phyloP scores from a whole-genome alignment of 2,329 filamentous ascomycete genomes.

The Diaporthe sp. region DNA sequence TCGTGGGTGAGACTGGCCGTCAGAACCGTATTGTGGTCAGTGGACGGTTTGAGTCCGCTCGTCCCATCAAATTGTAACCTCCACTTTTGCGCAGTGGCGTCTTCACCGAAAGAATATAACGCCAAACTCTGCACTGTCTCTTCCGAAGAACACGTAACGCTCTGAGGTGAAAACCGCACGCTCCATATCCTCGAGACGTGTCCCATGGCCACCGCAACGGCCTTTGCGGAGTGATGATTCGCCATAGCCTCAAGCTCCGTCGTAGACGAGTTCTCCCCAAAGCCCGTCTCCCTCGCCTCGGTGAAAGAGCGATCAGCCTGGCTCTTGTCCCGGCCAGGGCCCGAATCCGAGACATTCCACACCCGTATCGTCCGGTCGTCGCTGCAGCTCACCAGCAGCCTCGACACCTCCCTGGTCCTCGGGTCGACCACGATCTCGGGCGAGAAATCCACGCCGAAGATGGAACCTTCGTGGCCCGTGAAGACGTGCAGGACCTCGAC shows the following conservation, averaged over 20 bases:
- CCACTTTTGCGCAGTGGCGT: conserved; percentile 84
- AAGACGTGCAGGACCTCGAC: conserved; percentile 67
- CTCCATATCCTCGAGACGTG: conserved; percentile 93
- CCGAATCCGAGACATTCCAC: conserved; percentile 81
- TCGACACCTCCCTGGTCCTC: conserved; percentile 52
- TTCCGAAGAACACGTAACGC: conserved; percentile 6
- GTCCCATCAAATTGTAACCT: conserved; percentile 58
- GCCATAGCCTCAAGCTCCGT: conserved; percentile 44
- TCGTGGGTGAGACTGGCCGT: conserved; percentile 62
- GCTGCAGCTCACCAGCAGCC: conserved; percentile 91
- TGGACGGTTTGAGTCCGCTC: conserved; percentile 12
- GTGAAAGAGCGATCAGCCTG: conserved; percentile 46
- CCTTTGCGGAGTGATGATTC: conserved; percentile 51
- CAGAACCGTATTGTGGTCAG: conserved; percentile 21
- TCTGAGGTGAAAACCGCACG: conserved; percentile 70
- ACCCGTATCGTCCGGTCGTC: conserved; percentile 92
- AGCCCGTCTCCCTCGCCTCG: conserved; percentile 72
- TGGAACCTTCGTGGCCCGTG: conserved; percentile 87
- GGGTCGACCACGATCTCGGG: conserved; percentile 58
- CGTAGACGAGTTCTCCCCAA: conserved; percentile 60
- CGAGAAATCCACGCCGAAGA: conserved; percentile 91
- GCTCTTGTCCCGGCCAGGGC: conserved; percentile 46
- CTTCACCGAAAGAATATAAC: conserved; percentile 85
- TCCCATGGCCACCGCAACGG: conserved; percentile 82
- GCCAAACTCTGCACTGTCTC: conserved; percentile 39